Percentiles rank a stretch among this genome's conserved stretches.
phyloP scores from a whole-genome alignment of 345 rosid species.

The Lenwebbia sp. region DNA sequence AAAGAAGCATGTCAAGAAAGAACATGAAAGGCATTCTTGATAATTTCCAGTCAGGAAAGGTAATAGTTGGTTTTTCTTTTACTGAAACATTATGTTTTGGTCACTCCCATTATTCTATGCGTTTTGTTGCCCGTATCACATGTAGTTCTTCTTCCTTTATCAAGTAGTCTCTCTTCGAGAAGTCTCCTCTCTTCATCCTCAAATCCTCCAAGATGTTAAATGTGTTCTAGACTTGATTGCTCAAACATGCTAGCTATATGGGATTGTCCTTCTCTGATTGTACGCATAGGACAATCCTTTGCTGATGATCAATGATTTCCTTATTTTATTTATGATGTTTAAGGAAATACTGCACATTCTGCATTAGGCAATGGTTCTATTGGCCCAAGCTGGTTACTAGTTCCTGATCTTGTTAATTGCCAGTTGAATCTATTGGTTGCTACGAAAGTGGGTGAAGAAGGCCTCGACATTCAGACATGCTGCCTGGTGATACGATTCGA shows the following conservation, averaged over 20 bases:
- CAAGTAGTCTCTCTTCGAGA: background rate
- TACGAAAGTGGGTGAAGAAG: conserved; percentile 97
- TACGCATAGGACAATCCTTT: background rate
- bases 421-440: conserved; percentile 95
- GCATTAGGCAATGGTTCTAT: background rate
- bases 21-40: conserved; percentile 56
- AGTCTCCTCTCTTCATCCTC: background rate
- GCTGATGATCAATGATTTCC: background rate
- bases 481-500: conserved; percentile 94
- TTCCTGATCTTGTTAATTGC: conserved; percentile 8
- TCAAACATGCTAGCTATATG: background rate
- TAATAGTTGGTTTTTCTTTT: conserved; percentile 5
- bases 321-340: background rate
- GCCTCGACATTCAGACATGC: conserved; percentile 95
- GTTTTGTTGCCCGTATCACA: background rate
- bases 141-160: background rate
- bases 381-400: background rate
- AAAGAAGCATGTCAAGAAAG: conserved; percentile 68
- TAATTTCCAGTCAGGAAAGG: conserved; percentile 74
- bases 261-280: background rate
- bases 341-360: background rate
- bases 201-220: background rate
- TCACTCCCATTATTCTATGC: background rate
- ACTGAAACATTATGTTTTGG: background rate
- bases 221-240: background rate